Evolutionary conservation across 2,329 filamentous ascomycete genomes (phyloP).

Genomic region (Cladobotryum mycophilum): DNA sequence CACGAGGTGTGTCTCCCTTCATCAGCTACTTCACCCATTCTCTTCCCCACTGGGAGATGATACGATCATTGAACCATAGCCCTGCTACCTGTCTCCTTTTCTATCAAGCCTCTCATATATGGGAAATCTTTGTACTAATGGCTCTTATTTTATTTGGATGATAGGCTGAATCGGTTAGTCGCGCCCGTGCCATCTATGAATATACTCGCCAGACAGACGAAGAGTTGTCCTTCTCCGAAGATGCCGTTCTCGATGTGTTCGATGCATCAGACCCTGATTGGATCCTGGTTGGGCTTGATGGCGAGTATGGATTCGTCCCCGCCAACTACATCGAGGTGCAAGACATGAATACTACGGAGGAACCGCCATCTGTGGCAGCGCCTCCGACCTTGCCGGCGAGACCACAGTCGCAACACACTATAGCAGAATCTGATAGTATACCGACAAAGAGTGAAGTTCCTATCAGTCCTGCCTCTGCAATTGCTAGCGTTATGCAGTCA

Average conservation of each 20-base stretch:
- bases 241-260: conserved; percentile 74
- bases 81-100: no score
- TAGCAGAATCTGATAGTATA: conserved; percentile 16
- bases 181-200: conserved; percentile 93
- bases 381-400: conserved; percentile 41
- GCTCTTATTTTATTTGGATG: neutral
- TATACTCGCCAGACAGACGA: conserved; percentile 97
- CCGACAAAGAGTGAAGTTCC: conserved; percentile 41
- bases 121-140: no score
- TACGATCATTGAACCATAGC: no score
- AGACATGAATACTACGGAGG: conserved; percentile 39
- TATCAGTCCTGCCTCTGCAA: conserved; percentile 44
- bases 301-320: conserved; percentile 89
- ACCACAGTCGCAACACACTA: conserved; percentile 29
- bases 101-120: conserved; percentile 31
- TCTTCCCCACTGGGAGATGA: no score
- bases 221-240: conserved; percentile 91
- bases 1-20: conserved; percentile 59
- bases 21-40: neutral
- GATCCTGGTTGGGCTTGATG: conserved; percentile 81
- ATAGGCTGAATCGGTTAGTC: conserved; percentile 34
- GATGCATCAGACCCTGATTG: conserved; percentile 92
- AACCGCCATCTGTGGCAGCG: conserved; percentile 26
- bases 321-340: conserved; percentile 87
- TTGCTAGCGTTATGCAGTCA: conserved; percentile 51